Evolutionary conservation across 2,329 filamentous ascomycete genomes (phyloP).

Genomic region (Paraconiothyrium sp.): DNA sequence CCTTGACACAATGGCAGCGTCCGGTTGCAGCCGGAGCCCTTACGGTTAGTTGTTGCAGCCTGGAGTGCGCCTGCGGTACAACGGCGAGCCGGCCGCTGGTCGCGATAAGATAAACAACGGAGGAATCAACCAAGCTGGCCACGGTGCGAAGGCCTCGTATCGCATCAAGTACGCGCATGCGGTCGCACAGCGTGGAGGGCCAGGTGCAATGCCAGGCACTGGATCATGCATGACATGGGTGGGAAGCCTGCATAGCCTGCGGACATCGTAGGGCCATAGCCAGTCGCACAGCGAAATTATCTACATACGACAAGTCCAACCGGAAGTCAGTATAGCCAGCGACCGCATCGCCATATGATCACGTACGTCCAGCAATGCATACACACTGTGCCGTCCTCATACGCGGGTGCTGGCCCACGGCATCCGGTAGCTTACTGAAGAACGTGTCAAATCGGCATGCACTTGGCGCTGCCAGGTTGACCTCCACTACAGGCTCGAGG

Average conservation of each 20-base stretch:
- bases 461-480: background rate
- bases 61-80: background rate
- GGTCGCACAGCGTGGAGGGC: background rate
- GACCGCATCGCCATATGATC: background rate
- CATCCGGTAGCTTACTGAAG: background rate
- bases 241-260: background rate
- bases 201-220: constrained; percentile 9
- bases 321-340: background rate
- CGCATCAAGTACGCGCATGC: background rate
- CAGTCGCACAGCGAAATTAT: background rate
- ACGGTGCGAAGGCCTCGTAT: background rate
- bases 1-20: background rate
- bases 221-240: constrained; percentile 1
- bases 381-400: background rate
- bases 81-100: background rate
- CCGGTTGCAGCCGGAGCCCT: background rate
- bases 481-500: background rate
- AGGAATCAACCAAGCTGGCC: background rate
- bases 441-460: background rate
- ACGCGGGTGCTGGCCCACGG: background rate
- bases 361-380: background rate
- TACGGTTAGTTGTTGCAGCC: background rate
- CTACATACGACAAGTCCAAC: background rate
- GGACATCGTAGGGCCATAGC: background rate
- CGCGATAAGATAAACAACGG: background rate